Conservation (phyloP, 805 yeast species). For the Yarrowia keelungensis region DNA sequence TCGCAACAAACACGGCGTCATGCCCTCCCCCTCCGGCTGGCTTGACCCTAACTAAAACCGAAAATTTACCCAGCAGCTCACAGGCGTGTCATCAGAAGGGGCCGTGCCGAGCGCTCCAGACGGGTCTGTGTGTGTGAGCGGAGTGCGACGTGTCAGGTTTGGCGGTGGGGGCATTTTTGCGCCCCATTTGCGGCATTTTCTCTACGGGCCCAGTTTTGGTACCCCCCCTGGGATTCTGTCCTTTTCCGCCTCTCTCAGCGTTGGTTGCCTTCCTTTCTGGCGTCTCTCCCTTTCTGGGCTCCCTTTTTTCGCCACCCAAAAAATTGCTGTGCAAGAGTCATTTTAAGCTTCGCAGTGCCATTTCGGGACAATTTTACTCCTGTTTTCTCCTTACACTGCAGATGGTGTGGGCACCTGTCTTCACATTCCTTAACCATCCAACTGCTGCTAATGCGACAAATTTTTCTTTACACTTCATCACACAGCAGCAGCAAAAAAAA, state of each 20-base stretch:
- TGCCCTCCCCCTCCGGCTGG: conserved; percentile 30
- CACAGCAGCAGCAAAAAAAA: neutral
- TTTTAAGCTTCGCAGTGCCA: conserved; percentile 29
- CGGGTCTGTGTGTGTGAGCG: neutral
- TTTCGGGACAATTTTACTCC: conserved; percentile 25
- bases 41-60: conserved; percentile 39
- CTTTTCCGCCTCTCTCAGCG: neutral
- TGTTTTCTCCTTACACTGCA: conserved; percentile 23
- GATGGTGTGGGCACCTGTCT: conserved; percentile 30
- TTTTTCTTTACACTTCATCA: conserved; percentile 29
- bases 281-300: neutral
- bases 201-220: neutral
- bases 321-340: conserved; percentile 24
- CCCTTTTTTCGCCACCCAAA: conserved; percentile 35
- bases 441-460: conserved; percentile 30
- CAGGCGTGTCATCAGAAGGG: conserved; percentile 37
- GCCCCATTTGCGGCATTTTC: neutral
- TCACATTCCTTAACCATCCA: conserved; percentile 32
- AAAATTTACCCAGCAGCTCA: conserved; percentile 37
- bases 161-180: neutral
- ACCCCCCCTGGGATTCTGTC: neutral
- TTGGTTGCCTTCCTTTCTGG: conserved; percentile 7
- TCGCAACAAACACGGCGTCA: conserved; percentile 18
- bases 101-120: conserved; percentile 17
- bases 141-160: neutral